Evolutionary conservation across 2,329 filamentous ascomycete genomes (phyloP), one percentile per base, ranked within the genome.

Genomic region (Aspergillus quadricinctus): DNA sequence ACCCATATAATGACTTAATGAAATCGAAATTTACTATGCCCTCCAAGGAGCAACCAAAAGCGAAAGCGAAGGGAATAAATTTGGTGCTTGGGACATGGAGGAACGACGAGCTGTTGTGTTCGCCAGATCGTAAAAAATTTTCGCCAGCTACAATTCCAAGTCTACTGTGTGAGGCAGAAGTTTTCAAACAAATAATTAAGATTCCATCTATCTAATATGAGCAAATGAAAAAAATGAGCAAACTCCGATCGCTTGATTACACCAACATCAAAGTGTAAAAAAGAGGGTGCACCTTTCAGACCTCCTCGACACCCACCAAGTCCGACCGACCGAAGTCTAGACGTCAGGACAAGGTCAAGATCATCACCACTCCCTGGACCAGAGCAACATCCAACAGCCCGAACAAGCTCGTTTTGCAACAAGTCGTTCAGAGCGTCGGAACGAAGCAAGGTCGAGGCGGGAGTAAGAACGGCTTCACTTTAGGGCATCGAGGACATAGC

Each of bases 341-440:
- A 87, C 82, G 78, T 75, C 79, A 71, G 70, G 73, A 81, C 81
- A 78, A 88, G 89, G 88, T 87, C 81, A 88, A 94, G 90, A 94
- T 95, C 91, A 94, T 94, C 88, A 91, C 86, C 88, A 87, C 88
- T 86, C 84, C 88, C 88, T 92, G 85, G 89, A 89, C 69, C 61
- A 86, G 87, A 50, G 62, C 62, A 55, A 61, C 64, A 64, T 62
- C 59, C 58, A 60, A 61, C 57, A 55, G 60, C 53, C 82, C 73
- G 73, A 73, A 66, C 65, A 63, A 63, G 64, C 66, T 55, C 53
- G 58, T 69, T 63, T 63, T 63, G 58, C 59, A 55, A 37, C 57
- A 53, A 49, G 57, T 61, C 21, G 57, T 59, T 56, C 52, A 62
- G 53, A 56, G 58, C 49, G 50, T 45, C 49, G 31, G 49, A 35